Percentiles rank a stretch among this genome's conserved stretches.
phyloP scores from a whole-genome alignment of 345 rosid species.

The Populus ilicifolia region DNA sequence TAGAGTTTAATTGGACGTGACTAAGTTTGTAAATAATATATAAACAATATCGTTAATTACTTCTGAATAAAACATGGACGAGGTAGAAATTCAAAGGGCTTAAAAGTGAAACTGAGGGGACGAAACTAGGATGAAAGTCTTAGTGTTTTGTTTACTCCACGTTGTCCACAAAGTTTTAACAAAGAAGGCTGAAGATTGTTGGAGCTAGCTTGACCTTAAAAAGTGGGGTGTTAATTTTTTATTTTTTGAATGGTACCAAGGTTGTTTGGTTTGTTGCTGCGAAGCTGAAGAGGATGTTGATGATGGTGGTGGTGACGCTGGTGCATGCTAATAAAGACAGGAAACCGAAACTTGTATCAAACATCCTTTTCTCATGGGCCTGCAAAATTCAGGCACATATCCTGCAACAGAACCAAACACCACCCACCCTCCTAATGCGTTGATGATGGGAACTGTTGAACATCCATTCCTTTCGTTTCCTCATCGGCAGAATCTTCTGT shows the following conservation, averaged over 20 bases:
- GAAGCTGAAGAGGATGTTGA: neutral
- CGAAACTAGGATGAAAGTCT: neutral
- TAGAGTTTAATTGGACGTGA: neutral
- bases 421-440: conserved; percentile 13
- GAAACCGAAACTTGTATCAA: conserved; percentile 4
- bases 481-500: conserved; percentile 19
- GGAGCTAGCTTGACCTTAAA: neutral
- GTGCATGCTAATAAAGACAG: neutral
- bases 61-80: neutral
- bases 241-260: neutral
- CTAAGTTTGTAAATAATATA: neutral
- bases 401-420: conserved; percentile 32
- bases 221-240: neutral
- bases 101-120: neutral
- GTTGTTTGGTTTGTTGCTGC: neutral
- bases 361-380: conserved; percentile 28
- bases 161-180: neutral
- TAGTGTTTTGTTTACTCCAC: neutral
- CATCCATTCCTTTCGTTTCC: neutral
- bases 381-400: conserved; percentile 47
- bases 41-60: neutral
- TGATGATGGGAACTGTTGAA: neutral
- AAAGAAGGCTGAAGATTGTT: neutral
- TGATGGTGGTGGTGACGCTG: neutral
- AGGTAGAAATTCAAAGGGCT: neutral